phyloP scores from a whole-genome alignment of 768 basidiomycete species.

The Clitopilus passeckerianus region DNA sequence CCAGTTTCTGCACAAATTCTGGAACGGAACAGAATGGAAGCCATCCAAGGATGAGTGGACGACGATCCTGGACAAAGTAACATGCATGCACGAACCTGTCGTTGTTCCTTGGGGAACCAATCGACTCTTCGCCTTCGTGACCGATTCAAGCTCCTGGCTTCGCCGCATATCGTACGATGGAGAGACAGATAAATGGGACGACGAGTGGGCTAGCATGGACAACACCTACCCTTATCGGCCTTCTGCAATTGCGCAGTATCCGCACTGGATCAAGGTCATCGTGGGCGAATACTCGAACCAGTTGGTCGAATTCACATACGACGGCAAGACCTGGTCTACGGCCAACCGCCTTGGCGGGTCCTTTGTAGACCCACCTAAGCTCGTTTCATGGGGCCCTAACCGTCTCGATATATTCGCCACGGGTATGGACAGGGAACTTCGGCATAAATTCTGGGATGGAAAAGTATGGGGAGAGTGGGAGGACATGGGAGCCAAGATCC shows the following conservation, averaged over 20 bases:
- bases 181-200: neutral
- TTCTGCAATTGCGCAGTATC: neutral
- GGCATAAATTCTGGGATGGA: slow-evolving; percentile 9
- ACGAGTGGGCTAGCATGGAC: neutral
- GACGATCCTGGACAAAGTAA: neutral
- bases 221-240: neutral
- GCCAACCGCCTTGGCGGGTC: neutral
- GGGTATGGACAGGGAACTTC: slow-evolving; percentile 4
- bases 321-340: slow-evolving; percentile 4
- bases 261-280: slow-evolving; percentile 2
- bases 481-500: neutral
- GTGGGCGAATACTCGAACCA: neutral
- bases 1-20: slow-evolving; percentile 1
- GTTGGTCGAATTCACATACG: slow-evolving; percentile 6
- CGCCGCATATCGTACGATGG: neutral
- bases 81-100: neutral
- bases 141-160: neutral
- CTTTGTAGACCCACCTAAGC: neutral
- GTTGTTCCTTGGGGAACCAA: neutral
- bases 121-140: neutral
- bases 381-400: neutral
- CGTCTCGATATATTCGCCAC: slow-evolving; percentile 5
- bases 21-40: neutral
- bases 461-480: slow-evolving; percentile 3
- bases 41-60: neutral